phyloP scores from a whole-genome alignment of 1,284 basidiomycete genomes.

The Laetiporus sulphureus region DNA sequence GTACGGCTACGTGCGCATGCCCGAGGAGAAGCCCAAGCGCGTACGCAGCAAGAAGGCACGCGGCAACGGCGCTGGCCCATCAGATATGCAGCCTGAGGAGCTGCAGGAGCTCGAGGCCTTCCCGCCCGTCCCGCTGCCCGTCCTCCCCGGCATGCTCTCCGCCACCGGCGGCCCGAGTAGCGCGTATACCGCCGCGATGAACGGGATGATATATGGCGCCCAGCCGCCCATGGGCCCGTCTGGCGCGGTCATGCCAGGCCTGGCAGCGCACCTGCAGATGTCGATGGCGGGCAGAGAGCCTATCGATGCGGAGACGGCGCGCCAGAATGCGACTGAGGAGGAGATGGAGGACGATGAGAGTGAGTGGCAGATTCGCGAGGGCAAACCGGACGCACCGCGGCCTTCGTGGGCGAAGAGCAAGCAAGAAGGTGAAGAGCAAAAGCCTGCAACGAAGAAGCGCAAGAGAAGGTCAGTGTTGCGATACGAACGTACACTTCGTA shows the following conservation, averaged over 20 bases:
- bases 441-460: slow-evolving; percentile 21
- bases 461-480: slow-evolving; percentile 21
- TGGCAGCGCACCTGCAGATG: too few species aligned
- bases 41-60: slow-evolving; percentile 34
- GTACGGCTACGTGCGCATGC: slow-evolving; percentile 67
- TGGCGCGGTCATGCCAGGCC: too few species aligned
- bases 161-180: slow-evolving; percentile 11
- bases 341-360: slow-evolving; percentile 49
- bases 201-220: slow-evolving; percentile 10
- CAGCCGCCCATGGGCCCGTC: slow-evolving; percentile 14
- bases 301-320: slow-evolving; percentile 18
- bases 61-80: slow-evolving; percentile 16
- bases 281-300: slow-evolving; percentile 12
- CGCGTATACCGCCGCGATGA: slow-evolving; percentile 8
- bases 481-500: neutral
- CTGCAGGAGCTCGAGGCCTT: slow-evolving; percentile 15
- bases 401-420: slow-evolving; percentile 65
- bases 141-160: slow-evolving; percentile 11
- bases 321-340: slow-evolving; percentile 26
- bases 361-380: slow-evolving; percentile 61
- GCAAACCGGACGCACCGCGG: slow-evolving; percentile 40
- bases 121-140: slow-evolving; percentile 15
- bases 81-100: slow-evolving; percentile 9
- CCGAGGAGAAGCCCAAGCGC: slow-evolving; percentile 58
- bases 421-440: slow-evolving; percentile 29